Evolutionary conservation across 305 asterid genomes (phyloP).

Genomic region (Solanum aculeatissimum): DNA sequence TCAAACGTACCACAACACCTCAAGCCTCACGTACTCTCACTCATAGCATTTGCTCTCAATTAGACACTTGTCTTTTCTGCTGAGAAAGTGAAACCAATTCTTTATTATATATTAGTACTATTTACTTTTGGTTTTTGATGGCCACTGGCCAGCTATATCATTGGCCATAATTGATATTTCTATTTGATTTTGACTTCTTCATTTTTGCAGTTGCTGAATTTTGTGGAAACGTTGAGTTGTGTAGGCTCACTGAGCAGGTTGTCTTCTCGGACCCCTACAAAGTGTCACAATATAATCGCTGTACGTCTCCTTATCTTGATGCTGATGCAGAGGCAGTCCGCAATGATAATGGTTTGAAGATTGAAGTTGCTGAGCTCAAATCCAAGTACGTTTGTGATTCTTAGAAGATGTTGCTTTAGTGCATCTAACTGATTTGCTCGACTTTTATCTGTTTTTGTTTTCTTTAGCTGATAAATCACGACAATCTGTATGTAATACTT

Average conservation of each 20-base stretch:
- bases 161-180: not conserved
- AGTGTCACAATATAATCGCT: slow-evolving; percentile 61
- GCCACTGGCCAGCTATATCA: not conserved
- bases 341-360: slow-evolving; percentile 61
- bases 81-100: not conserved
- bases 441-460: not conserved
- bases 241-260: slow-evolving; percentile 90
- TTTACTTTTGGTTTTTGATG: not conserved
- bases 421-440: not conserved
- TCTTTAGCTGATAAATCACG: not conserved
- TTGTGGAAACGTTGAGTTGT: slow-evolving; percentile 89
- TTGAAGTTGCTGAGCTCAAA: slow-evolving; percentile 85
- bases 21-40: not conserved
- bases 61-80: not conserved
- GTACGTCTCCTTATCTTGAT: slow-evolving; percentile 90
- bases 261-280: slow-evolving; percentile 92
- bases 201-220: slow-evolving; percentile 71
- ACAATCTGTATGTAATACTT: not conserved
- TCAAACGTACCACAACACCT: not conserved
- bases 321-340: slow-evolving; percentile 78
- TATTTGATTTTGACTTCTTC: slow-evolving; percentile 2
- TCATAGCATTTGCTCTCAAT: not conserved
- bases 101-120: not conserved
- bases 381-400: slow-evolving; percentile 41
- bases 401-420: not conserved